Percentiles rank a stretch among this genome's conserved stretches.
These are phyloP conservation scores for Bombardia bombarda DNA, from an alignment of 495 filamentous ascomycete species.

Conservation along the genomic window DNA sequence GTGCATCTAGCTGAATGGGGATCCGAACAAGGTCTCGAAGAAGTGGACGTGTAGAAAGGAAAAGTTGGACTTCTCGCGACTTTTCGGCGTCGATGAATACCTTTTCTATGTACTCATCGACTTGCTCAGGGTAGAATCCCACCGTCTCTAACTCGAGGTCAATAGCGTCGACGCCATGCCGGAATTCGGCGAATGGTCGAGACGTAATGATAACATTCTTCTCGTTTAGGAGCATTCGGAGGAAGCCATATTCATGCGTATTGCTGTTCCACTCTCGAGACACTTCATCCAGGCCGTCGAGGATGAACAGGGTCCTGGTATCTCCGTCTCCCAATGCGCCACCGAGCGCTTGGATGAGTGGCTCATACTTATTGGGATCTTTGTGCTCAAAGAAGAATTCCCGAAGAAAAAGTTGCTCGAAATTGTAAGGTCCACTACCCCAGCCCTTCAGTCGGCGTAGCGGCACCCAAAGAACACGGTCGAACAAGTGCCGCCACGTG, in stretches of 20 bases:
- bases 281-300: conserved; percentile 26
- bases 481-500: conserved; percentile 21
- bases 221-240: conserved; percentile 26
- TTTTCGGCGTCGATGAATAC: conserved; percentile 12
- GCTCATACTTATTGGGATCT: too few relatives aligned
- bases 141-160: conserved; percentile 26
- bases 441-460: conserved; percentile 16
- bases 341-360: too few relatives aligned
- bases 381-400: conserved; percentile 15
- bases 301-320: conserved; percentile 27
- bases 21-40: conserved; percentile 35
- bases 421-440: conserved; percentile 2
- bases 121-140: conserved; percentile 30
- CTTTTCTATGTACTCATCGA: conserved; percentile 19
- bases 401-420: conserved; percentile 18
- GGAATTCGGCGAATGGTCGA: conserved; percentile 21
- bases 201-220: conserved; percentile 31
- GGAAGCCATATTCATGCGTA: conserved; percentile 13
- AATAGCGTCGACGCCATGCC: neutral
- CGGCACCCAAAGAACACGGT: conserved; percentile 33
- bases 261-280: neutral
- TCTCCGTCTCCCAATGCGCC: too few relatives aligned
- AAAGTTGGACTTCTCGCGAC: conserved; percentile 21
- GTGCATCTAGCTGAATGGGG: conserved; percentile 39
- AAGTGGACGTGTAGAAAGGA: conserved; percentile 23